Conservation (phyloP, 495 filamentous ascomycete species). For the Penicillium argentinense region DNA sequence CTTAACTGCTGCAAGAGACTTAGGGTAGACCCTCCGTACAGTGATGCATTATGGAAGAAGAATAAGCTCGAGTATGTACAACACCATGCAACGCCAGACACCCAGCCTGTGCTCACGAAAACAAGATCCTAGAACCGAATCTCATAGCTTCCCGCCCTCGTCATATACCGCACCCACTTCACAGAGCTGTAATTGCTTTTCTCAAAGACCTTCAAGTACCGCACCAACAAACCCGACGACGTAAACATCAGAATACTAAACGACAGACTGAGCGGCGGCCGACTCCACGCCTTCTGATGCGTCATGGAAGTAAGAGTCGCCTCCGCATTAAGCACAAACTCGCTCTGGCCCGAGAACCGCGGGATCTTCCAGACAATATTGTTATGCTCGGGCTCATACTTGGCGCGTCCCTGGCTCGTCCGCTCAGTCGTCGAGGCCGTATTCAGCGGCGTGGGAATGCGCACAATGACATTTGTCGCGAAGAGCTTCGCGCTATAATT, state of each 20-base stretch:
- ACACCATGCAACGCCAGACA: slow-evolving; percentile 4
- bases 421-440: slow-evolving; percentile 93
- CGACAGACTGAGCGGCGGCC: slow-evolving; percentile 86
- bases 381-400: slow-evolving; percentile 97
- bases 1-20: too few relatives aligned
- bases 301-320: slow-evolving; percentile 95
- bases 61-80: neutral
- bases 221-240: slow-evolving; percentile 82
- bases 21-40: too few relatives aligned
- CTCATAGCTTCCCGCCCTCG: slow-evolving; percentile 69
- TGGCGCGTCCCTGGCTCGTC: slow-evolving; percentile 92
- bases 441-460: slow-evolving; percentile 94
- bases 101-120: neutral
- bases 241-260: slow-evolving; percentile 99
- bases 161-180: slow-evolving; percentile 99
- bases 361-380: slow-evolving; percentile 99
- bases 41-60: neutral
- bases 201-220: slow-evolving; percentile 99
- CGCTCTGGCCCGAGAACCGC: slow-evolving; percentile 90
- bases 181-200: slow-evolving; percentile 98
- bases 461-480: slow-evolving; percentile 94
- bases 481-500: slow-evolving; percentile 97
- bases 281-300: slow-evolving; percentile 96
- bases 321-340: slow-evolving; percentile 92
- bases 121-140: slow-evolving; percentile 40